A percentile compares a stretch with the other conserved stretches of the same genome.
These are phyloP conservation scores for Russula virescens DNA, from an alignment of 768 basidiomycete species.

Conservation along the genomic window DNA sequence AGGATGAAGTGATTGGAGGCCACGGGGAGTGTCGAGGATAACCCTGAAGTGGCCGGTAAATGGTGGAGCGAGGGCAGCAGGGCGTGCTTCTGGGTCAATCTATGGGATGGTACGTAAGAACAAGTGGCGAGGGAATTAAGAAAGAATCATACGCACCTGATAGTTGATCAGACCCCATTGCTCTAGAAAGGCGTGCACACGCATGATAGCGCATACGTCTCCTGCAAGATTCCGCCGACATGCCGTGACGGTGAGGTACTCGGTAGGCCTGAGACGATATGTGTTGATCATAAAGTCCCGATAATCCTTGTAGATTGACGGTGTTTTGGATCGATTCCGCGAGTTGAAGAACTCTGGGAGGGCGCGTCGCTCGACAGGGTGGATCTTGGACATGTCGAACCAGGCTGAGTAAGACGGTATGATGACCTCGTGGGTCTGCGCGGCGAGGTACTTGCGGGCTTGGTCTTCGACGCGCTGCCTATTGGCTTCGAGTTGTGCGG, in stretches of 20 bases:
- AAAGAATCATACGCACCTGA: conserved; percentile 54
- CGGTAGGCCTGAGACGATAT: conserved; percentile 86
- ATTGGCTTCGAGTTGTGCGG: conserved; percentile 75
- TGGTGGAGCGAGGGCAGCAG: conserved; percentile 90
- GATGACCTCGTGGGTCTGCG: conserved; percentile 95
- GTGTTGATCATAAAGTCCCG: conserved; percentile 99
- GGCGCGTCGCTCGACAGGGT: conserved; percentile 85
- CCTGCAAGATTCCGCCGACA: conserved; percentile 95
- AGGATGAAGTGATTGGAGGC: conserved; percentile 88
- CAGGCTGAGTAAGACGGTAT: conserved; percentile 96
- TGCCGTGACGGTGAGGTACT: conserved; percentile 96
- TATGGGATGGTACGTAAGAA: conserved; percentile 33
- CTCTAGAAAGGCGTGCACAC: conserved; percentile 96
- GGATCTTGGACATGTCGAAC: conserved; percentile 95
- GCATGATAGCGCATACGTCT: conserved; percentile 98
- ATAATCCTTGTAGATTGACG: conserved; percentile 97
- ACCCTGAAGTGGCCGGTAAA: conserved; percentile 99
- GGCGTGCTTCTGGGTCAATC: conserved; percentile 96
- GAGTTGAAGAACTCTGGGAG: conserved; percentile 99
- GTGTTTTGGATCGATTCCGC: conserved; percentile 91
- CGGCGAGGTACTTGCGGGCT: conserved; percentile 90
- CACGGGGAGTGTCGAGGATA: conserved; percentile 93
- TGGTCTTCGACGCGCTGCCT: conserved; percentile 76
- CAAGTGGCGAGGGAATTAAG: background rate
- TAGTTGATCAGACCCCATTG: conserved; percentile 99